Evolutionary conservation across 2,329 filamentous ascomycete species (phyloP).

Genomic region (Trichoderma koningii): DNA sequence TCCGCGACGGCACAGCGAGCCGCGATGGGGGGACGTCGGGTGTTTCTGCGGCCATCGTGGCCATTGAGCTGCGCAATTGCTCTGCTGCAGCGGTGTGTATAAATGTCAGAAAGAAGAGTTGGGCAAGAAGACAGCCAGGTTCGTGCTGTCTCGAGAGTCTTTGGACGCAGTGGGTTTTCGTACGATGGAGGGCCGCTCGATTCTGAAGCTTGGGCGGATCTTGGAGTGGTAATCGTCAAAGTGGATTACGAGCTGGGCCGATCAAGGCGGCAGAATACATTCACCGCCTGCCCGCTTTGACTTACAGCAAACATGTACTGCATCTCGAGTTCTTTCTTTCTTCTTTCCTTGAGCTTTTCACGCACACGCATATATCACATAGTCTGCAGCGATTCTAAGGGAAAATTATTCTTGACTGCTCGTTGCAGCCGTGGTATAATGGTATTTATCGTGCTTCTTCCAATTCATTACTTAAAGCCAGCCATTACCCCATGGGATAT

Average conservation of each 20-base stretch:
- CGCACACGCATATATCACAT: background rate
- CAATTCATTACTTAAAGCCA: slow-evolving; percentile 13
- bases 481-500: slow-evolving; percentile 18
- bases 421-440: slow-evolving; percentile 4
- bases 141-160: background rate
- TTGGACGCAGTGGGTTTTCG: background rate
- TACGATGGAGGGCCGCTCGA: background rate
- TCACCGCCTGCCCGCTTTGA: slow-evolving; percentile 29
- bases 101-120: background rate
- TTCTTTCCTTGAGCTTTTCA: background rate
- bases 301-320: background rate
- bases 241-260: background rate
- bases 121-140: background rate
- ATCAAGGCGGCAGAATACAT: slow-evolving; percentile 22
- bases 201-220: slow-evolving; percentile 13
- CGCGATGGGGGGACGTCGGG: slow-evolving; percentile 40
- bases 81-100: background rate
- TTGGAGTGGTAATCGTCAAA: slow-evolving; percentile 19
- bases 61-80: slow-evolving; percentile 23
- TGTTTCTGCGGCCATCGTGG: slow-evolving; percentile 41
- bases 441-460: slow-evolving; percentile 18
- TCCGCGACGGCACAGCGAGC: slow-evolving; percentile 61
- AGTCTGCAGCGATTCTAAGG: background rate
- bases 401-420: background rate
- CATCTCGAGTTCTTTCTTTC: background rate